Conservation (phyloP, 2,329 filamentous ascomycete genomes). For the Trichoderma atroviride region DNA sequence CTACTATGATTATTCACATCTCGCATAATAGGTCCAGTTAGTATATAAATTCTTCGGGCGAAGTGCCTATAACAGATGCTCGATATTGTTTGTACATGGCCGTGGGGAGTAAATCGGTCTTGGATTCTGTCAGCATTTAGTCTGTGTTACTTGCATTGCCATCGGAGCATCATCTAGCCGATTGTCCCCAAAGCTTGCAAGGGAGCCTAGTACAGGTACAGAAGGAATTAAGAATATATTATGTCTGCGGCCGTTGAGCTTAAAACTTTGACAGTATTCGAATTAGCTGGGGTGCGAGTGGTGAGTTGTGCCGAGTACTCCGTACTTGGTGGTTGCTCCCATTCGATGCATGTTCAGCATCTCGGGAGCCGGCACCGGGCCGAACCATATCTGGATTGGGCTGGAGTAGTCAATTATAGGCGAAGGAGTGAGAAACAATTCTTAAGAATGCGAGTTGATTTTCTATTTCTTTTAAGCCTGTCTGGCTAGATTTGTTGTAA, state of each 20-base stretch:
- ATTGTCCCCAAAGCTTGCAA: neutral
- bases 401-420: neutral
- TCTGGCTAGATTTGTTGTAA: no score
- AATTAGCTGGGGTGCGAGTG: neutral
- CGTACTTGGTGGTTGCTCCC: neutral
- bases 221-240: neutral
- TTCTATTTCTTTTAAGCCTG: neutral
- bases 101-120: neutral
- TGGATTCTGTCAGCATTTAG: slow-evolving; percentile 9
- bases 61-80: neutral
- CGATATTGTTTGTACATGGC: neutral
- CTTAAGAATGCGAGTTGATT: neutral
- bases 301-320: neutral
- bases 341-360: neutral
- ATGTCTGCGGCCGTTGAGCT: neutral
- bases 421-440: neutral
- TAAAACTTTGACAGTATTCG: neutral
- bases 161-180: slow-evolving; percentile 21
- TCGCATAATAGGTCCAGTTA: neutral
- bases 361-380: neutral
- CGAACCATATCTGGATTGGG: neutral
- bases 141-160: slow-evolving; percentile 3
- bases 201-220: neutral
- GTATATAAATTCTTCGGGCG: neutral
- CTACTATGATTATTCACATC: neutral